phyloP scores from a whole-genome alignment of 106 monocot species.

The Alisma plantagoaquatica region DNA sequence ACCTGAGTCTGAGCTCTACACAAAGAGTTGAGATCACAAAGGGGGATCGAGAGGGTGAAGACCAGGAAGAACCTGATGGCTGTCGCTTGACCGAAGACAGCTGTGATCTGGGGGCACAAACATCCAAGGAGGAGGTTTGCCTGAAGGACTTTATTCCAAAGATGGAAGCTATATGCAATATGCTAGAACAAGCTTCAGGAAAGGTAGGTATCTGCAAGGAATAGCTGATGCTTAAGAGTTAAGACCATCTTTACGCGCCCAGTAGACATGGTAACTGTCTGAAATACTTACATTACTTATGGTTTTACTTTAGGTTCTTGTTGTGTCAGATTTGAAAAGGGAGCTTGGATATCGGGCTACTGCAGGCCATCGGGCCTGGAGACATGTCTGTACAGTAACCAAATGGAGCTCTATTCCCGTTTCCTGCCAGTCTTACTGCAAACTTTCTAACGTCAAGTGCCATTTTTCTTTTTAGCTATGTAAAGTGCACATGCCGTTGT shows the following conservation, averaged over 20 bases:
- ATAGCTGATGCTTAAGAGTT: too few relatives aligned
- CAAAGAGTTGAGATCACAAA: slow-evolving; percentile 10
- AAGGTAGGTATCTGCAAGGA: too few relatives aligned
- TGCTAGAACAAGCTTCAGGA: slow-evolving; percentile 7
- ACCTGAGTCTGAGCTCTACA: slow-evolving; percentile 4
- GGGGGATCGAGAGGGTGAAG: background rate
- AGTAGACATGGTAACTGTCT: background rate
- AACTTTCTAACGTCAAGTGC: too few relatives aligned
- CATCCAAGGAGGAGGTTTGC: slow-evolving; percentile 3
- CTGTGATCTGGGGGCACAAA: background rate
- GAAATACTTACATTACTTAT: background rate
- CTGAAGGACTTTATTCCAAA: slow-evolving; percentile 12
- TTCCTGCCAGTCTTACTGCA: too few relatives aligned
- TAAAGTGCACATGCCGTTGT: too few relatives aligned
- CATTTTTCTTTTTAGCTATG: too few relatives aligned
- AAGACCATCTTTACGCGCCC: background rate
- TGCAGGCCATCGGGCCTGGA: slow-evolving; percentile 6
- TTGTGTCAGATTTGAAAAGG: slow-evolving; percentile 8
- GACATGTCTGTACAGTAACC: slow-evolving; percentile 6
- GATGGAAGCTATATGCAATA: slow-evolving; percentile 12
- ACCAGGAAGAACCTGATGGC: background rate
- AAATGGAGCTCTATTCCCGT: background rate
- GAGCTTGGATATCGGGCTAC: slow-evolving; percentile 5
- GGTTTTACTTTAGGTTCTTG: slow-evolving; percentile 8
- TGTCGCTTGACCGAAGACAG: background rate